Percentiles rank a stretch among this genome's conserved stretches.
phyloP scores from a whole-genome alignment of 139 green algal genomes.

The Micractinium sp. region DNA sequence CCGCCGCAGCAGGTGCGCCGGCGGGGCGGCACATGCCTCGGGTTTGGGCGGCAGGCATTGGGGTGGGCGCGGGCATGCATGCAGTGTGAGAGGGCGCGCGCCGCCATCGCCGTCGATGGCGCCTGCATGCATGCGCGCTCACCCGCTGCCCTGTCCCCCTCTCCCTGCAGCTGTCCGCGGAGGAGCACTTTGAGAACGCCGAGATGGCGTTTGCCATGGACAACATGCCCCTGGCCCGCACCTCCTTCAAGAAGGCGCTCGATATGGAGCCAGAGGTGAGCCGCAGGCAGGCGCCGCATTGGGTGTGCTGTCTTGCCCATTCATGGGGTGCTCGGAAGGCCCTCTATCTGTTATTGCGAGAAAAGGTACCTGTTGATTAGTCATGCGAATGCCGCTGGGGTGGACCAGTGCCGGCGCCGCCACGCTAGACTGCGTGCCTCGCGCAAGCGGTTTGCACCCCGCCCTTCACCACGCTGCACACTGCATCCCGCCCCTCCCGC shows the following conservation, averaged over 20 bases:
- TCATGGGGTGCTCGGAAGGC: too few species aligned
- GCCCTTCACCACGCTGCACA: too few species aligned
- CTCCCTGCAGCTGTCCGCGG: conserved; percentile 12
- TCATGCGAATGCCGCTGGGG: too few species aligned
- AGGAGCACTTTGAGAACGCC: conserved; percentile 44
- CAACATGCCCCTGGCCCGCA: conserved; percentile 19
- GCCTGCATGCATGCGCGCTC: not conserved
- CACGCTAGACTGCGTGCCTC: too few species aligned
- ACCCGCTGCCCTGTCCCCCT: not conserved
- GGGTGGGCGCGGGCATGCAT: not conserved
- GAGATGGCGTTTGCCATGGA: conserved; percentile 39
- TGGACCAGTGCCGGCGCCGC: too few species aligned
- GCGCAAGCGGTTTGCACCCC: too few species aligned
- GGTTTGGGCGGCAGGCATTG: too few species aligned
- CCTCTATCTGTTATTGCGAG: too few species aligned
- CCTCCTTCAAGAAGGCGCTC: conserved; percentile 28
- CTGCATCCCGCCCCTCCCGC: not conserved
- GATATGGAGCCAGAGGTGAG: conserved; percentile 42
- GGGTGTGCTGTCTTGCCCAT: not conserved
- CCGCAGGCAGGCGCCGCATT: too few species aligned
- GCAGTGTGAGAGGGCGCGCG: not conserved
- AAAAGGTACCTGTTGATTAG: too few species aligned
- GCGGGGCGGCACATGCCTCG: not conserved
- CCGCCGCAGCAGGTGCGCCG: conserved; percentile 25
- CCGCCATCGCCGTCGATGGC: not conserved